These are phyloP conservation scores for Penicillium manginii DNA, from an alignment of 495 filamentous ascomycete genomes.

Conservation along the genomic window DNA sequence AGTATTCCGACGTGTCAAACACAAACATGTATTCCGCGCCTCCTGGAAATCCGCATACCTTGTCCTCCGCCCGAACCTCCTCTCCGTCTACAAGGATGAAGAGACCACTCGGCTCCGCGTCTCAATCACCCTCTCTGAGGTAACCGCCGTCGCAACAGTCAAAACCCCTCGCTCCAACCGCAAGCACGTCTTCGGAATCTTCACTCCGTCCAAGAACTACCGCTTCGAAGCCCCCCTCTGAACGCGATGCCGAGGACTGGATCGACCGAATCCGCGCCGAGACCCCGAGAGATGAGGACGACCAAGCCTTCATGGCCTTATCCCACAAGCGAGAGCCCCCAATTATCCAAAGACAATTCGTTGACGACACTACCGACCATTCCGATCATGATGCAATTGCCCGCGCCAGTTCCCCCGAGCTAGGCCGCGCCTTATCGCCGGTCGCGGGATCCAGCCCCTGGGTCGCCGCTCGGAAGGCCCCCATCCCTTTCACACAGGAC, in stretches of 20 bases:
- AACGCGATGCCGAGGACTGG: conserved; percentile 84
- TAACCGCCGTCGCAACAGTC: conserved; percentile 86
- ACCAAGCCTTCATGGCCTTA: conserved; percentile 69
- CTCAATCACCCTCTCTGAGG: conserved; percentile 83
- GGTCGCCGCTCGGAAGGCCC: conserved; percentile 37
- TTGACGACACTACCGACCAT: conserved; percentile 52
- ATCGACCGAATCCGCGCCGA: conserved; percentile 78
- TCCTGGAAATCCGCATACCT: conserved; percentile 89
- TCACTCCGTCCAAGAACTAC: conserved; percentile 87
- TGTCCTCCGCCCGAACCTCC: conserved; percentile 88
- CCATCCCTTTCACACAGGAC: conserved; percentile 63
- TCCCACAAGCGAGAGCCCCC: conserved; percentile 49
- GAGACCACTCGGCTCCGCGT: conserved; percentile 86
- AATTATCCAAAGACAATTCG: conserved; percentile 38
- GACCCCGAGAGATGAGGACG: conserved; percentile 82
- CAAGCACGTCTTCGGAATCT: conserved; percentile 87
- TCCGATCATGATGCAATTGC: conserved; percentile 39
- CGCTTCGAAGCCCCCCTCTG: conserved; percentile 75
- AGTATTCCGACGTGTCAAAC: conserved; percentile 83
- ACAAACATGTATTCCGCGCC: conserved; percentile 79
- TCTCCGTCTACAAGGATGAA: conserved; percentile 93
- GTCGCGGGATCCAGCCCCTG: conserved; percentile 2
- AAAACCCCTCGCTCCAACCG: conserved; percentile 84
- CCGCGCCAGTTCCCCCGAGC: conserved; percentile 51
- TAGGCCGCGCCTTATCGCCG: conserved; percentile 38